Percentiles rank a stretch among this genome's conserved stretches.
Evolutionary conservation across 441 rosid species (phyloP).

Genomic region (Breynia disticha): DNA sequence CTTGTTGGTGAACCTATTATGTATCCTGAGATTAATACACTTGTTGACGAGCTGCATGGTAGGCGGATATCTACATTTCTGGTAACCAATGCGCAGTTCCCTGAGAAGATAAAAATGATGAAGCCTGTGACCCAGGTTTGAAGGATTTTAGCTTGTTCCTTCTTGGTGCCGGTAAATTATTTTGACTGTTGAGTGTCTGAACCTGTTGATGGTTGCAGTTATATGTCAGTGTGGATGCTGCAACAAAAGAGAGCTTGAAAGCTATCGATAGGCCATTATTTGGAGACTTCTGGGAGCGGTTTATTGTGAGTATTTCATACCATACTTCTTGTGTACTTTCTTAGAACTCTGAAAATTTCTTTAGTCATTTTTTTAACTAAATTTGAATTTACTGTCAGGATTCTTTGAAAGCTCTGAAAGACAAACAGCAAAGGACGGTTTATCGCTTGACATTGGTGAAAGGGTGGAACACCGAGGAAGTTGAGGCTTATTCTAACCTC

Average conservation of each 20-base stretch:
- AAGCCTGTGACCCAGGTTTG: conserved; percentile 84
- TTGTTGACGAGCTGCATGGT: conserved; percentile 78
- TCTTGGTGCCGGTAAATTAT: not conserved
- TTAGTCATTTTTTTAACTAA: not conserved
- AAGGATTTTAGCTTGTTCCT: conserved; percentile 6
- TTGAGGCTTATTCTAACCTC: conserved; percentile 76
- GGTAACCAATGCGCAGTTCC: conserved; percentile 96
- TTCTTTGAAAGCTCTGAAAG: conserved; percentile 68
- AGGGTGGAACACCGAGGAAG: conserved; percentile 90
- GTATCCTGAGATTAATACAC: conserved; percentile 85
- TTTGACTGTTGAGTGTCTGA: not conserved
- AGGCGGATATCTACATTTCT: conserved; percentile 81
- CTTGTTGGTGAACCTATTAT: conserved; percentile 98
- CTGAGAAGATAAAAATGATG: conserved; percentile 66
- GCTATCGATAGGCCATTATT: conserved; percentile 92
- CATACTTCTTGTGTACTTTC: too few relatives aligned
- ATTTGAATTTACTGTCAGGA: conserved; percentile 32
- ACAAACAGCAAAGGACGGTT: conserved; percentile 82
- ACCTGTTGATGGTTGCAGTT: conserved; percentile 41
- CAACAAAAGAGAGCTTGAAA: conserved; percentile 88
- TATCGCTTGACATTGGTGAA: conserved; percentile 85
- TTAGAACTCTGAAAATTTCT: too few relatives aligned
- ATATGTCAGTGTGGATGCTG: conserved; percentile 94
- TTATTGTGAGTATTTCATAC: conserved; percentile 57
- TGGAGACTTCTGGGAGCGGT: conserved; percentile 94